A percentile compares a stretch with the other conserved stretches of the same genome.
phyloP scores from a whole-genome alignment of 345 rosid species.

The Erodium maritimum region DNA sequence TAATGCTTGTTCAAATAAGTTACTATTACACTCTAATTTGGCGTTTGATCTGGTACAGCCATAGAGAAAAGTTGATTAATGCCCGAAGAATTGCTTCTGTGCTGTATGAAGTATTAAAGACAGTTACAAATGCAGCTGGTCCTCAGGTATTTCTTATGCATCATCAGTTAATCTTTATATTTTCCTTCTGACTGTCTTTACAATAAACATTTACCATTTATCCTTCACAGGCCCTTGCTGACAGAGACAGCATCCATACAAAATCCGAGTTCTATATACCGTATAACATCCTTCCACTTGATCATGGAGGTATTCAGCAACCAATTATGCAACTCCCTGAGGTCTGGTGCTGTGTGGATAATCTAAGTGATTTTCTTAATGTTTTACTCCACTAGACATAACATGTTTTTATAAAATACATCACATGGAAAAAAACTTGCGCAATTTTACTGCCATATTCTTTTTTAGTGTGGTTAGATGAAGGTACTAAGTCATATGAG shows the following conservation, averaged over 20 bases:
- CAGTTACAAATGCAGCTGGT: constrained; percentile 45
- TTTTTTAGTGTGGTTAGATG: too few relatives aligned
- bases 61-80: constrained; percentile 44
- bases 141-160: constrained; percentile 33
- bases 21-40: constrained; percentile 6
- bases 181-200: neutral
- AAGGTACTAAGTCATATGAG: too few relatives aligned
- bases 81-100: constrained; percentile 62
- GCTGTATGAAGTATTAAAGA: constrained; percentile 56
- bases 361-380: constrained; percentile 2
- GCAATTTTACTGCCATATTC: neutral
- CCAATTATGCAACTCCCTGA: constrained; percentile 76
- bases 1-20: neutral
- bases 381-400: neutral
- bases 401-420: neutral
- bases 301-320: constrained; percentile 68
- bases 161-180: neutral
- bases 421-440: neutral
- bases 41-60: constrained; percentile 17
- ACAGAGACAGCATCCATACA: constrained; percentile 38
- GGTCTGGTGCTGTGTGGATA: constrained; percentile 34
- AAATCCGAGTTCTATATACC: constrained; percentile 56
- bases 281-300: constrained; percentile 88
- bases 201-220: constrained; percentile 1
- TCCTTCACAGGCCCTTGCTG: constrained; percentile 51